Percentiles rank a stretch among this genome's conserved stretches.
Conservation (phyloP, 768 basidiomycete species). For the Trametes cinnabarina region DNA sequence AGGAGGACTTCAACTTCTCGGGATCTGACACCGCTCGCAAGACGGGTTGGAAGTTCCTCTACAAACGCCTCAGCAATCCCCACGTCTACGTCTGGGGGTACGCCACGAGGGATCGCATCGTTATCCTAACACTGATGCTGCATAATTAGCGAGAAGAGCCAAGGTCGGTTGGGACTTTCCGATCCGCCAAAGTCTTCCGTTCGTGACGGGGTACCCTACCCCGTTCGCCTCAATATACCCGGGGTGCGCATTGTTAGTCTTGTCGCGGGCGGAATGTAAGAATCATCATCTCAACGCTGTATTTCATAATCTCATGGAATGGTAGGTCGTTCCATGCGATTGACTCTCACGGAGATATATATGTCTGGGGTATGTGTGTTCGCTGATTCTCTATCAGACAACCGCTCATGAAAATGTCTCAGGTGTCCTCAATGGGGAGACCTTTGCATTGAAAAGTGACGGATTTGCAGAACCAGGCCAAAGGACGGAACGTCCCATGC, state of each 20-base stretch:
- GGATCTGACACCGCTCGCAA: slow-evolving; percentile 68
- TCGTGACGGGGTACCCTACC: slow-evolving; percentile 55
- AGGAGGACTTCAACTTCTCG: slow-evolving; percentile 76
- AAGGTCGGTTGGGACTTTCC: slow-evolving; percentile 63
- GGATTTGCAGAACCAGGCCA: slow-evolving; percentile 58
- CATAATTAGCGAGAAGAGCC: slow-evolving; percentile 49
- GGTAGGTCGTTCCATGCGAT: slow-evolving; percentile 84
- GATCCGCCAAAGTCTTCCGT: slow-evolving; percentile 33
- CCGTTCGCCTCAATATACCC: slow-evolving; percentile 59
- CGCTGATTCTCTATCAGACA: too few relatives aligned
- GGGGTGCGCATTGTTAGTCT: slow-evolving; percentile 66
- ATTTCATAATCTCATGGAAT: not conserved
- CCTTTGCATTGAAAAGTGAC: slow-evolving; percentile 41
- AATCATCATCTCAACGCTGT: slow-evolving; percentile 14
- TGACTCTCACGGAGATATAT: slow-evolving; percentile 67
- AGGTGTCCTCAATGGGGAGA: slow-evolving; percentile 62
- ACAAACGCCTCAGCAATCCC: slow-evolving; percentile 61
- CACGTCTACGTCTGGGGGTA: slow-evolving; percentile 62
- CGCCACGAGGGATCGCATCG: too few relatives aligned
- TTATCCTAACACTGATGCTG: not conserved
- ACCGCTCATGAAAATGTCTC: not conserved
- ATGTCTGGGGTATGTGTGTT: slow-evolving; percentile 70
- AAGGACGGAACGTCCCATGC: slow-evolving; percentile 51
- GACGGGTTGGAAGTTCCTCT: slow-evolving; percentile 79
- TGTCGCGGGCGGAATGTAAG: slow-evolving; percentile 81